Evolutionary conservation across 371 early-diverging fungal species (phyloP).

Genomic region (Mortierella sp.): DNA sequence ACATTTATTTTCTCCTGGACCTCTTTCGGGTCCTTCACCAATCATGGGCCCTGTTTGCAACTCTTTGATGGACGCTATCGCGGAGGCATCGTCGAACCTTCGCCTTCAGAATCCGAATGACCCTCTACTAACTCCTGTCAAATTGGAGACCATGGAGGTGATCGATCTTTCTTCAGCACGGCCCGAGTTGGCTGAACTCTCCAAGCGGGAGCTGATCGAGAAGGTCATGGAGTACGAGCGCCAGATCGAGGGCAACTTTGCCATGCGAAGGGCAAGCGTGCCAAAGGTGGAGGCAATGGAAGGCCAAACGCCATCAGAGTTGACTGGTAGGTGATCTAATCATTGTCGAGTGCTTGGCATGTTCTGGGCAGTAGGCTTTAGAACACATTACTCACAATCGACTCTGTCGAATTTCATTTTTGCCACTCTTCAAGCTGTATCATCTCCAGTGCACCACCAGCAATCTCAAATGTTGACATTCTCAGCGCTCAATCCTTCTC

Average conservation of each 20-base stretch:
- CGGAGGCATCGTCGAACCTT: constrained; percentile 36
- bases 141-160: constrained; percentile 24
- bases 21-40: constrained; percentile 47
- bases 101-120: constrained; percentile 45
- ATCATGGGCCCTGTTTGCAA: constrained; percentile 19
- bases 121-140: constrained; percentile 1
- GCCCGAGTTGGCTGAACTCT: constrained; percentile 28
- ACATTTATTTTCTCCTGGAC: constrained; percentile 38
- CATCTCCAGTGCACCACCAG: too few relatives aligned
- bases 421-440: too few relatives aligned
- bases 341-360: too few relatives aligned
- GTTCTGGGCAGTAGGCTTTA: too few relatives aligned
- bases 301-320: too few relatives aligned
- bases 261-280: constrained; percentile 26
- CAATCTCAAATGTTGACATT: too few relatives aligned
- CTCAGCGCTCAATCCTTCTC: too few relatives aligned
- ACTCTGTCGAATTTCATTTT: too few relatives aligned
- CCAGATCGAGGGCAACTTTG: constrained; percentile 38
- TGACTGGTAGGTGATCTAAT: too few relatives aligned
- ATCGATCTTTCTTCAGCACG: constrained; percentile 40
- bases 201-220: constrained; percentile 49
- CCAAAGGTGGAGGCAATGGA: constrained; percentile 7
- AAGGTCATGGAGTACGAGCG: constrained; percentile 54
- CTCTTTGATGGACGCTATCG: constrained; percentile 27
- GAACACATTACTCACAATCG: too few relatives aligned